Evolutionary conservation across 1,284 basidiomycete genomes (phyloP).

Genomic region (Cryptococcus maquisensis): DNA sequence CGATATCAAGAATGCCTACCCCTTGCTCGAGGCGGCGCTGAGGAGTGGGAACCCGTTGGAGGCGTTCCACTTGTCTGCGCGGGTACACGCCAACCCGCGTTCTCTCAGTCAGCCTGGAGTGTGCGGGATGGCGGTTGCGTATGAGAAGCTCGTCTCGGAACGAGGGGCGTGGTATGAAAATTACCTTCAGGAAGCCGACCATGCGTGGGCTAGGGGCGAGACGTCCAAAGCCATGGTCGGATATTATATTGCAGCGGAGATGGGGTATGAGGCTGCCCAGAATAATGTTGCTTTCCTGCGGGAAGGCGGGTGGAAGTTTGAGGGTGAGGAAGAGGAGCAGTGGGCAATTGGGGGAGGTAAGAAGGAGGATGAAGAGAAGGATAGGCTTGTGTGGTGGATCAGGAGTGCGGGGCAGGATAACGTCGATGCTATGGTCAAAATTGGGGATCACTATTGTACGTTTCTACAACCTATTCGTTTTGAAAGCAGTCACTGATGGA

Average conservation of each 20-base stretch:
- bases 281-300: slow-evolving; percentile 92
- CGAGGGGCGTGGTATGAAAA: slow-evolving; percentile 81
- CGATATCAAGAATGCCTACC: slow-evolving; percentile 55
- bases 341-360: background rate
- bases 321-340: slow-evolving; percentile 45
- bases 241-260: slow-evolving; percentile 92
- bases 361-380: slow-evolving; percentile 18
- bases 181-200: slow-evolving; percentile 75
- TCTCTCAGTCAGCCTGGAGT: slow-evolving; percentile 49
- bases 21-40: slow-evolving; percentile 75
- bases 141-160: slow-evolving; percentile 84
- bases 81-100: slow-evolving; percentile 61
- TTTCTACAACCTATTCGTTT: background rate
- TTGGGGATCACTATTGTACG: slow-evolving; percentile 86
- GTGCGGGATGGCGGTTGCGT: slow-evolving; percentile 73
- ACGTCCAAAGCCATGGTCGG: slow-evolving; percentile 62
- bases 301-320: slow-evolving; percentile 57
- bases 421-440: slow-evolving; percentile 92
- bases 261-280: slow-evolving; percentile 87
- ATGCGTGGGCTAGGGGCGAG: slow-evolving; percentile 68
- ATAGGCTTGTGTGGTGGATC: slow-evolving; percentile 88
- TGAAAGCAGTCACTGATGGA: background rate
- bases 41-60: slow-evolving; percentile 84
- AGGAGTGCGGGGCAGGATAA: slow-evolving; percentile 90
- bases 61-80: slow-evolving; percentile 84